Evolutionary conservation across 129 eudicot genomes (phyloP).

Genomic region (Flaveria sonorensis): DNA sequence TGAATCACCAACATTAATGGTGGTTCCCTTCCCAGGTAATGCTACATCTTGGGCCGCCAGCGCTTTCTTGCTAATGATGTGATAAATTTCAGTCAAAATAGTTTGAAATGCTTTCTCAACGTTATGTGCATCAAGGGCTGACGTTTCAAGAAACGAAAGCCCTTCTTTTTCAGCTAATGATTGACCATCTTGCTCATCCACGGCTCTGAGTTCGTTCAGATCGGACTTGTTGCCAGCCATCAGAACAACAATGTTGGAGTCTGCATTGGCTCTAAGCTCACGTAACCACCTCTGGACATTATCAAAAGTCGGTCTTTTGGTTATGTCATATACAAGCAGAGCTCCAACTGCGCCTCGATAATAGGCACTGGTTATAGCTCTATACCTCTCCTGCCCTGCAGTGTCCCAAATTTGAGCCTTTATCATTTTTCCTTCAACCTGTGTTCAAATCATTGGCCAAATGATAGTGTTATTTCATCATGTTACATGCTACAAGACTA

Average conservation of each 20-base stretch:
- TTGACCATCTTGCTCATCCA: constrained; percentile 64
- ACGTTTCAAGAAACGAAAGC: constrained; percentile 78
- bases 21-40: constrained; percentile 73
- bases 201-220: constrained; percentile 66
- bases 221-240: constrained; percentile 91
- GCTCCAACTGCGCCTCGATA: constrained; percentile 91
- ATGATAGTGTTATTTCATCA: not conserved
- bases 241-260: constrained; percentile 74
- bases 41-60: constrained; percentile 71
- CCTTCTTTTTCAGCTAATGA: constrained; percentile 80
- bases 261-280: constrained; percentile 80
- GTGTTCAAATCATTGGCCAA: constrained; percentile 18
- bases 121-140: constrained; percentile 73
- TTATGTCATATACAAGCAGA: constrained; percentile 74
- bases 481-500: not conserved
- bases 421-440: constrained; percentile 85
- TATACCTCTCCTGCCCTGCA: constrained; percentile 84
- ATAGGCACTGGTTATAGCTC: constrained; percentile 87
- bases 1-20: constrained; percentile 59
- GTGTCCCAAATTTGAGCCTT: constrained; percentile 96
- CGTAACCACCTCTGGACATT: constrained; percentile 75
- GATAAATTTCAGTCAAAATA: constrained; percentile 69
- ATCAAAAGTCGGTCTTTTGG: constrained; percentile 74
- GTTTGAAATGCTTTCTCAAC: constrained; percentile 76
- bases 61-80: constrained; percentile 80